A percentile compares a stretch with the other conserved stretches of the same genome.
These are phyloP conservation scores for Ustilago xerochloae DNA, from an alignment of 1,284 basidiomycete species.

Conservation along the genomic window DNA sequence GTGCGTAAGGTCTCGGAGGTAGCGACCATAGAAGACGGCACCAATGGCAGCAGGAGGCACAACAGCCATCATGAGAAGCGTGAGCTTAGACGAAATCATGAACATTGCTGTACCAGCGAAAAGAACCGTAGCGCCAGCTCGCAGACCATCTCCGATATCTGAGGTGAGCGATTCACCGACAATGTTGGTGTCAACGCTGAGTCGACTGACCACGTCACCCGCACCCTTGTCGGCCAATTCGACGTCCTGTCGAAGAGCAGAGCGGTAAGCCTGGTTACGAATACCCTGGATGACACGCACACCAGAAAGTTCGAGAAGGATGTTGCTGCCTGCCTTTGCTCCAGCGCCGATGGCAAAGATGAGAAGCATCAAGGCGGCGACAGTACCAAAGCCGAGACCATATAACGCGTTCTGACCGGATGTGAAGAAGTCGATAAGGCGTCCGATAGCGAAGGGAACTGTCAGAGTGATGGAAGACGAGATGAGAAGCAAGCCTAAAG, in stretches of 20 bases:
- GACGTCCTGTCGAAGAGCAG: slow-evolving; percentile 86
- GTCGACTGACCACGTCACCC: slow-evolving; percentile 90
- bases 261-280: slow-evolving; percentile 83
- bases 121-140: slow-evolving; percentile 59
- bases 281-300: slow-evolving; percentile 92
- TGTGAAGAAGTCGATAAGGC: slow-evolving; percentile 67
- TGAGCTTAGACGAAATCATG: slow-evolving; percentile 89
- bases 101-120: slow-evolving; percentile 90
- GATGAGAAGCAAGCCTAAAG: slow-evolving; percentile 64
- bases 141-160: slow-evolving; percentile 60
- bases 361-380: slow-evolving; percentile 79
- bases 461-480: slow-evolving; percentile 78
- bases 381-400: slow-evolving; percentile 79
- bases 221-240: slow-evolving; percentile 83
- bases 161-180: slow-evolving; percentile 85
- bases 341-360: slow-evolving; percentile 88
- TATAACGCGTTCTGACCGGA: slow-evolving; percentile 52
- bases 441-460: slow-evolving; percentile 66
- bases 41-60: slow-evolving; percentile 95
- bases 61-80: slow-evolving; percentile 89
- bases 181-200: slow-evolving; percentile 91
- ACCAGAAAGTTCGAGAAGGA: slow-evolving; percentile 84
- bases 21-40: slow-evolving; percentile 95
- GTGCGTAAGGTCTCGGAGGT: slow-evolving; percentile 89
- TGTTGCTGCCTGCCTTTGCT: slow-evolving; percentile 87